Evolutionary conservation across 805 yeast species (phyloP).

Genomic region (Myxozyma monticola): DNA sequence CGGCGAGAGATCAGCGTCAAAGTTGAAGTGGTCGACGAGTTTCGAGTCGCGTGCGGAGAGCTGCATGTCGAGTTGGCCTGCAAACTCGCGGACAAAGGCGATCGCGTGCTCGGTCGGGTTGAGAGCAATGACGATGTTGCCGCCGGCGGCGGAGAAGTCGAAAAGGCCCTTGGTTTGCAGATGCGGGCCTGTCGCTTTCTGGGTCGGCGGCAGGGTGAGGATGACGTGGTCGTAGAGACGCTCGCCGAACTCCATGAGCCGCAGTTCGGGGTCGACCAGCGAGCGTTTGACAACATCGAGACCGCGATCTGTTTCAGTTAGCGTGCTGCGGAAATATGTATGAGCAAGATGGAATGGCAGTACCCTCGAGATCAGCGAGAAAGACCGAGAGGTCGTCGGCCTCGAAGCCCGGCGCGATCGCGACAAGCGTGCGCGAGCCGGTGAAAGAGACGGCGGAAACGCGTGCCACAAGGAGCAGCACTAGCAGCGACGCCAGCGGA

Average conservation of each 20-base stretch:
- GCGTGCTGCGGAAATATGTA: slow-evolving; percentile 1
- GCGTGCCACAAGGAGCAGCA: not conserved
- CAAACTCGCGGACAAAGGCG: slow-evolving; percentile 63
- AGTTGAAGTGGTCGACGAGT: slow-evolving; percentile 64
- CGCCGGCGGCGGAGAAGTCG: slow-evolving; percentile 64
- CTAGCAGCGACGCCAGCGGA: not conserved
- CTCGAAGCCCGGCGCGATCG: slow-evolving; percentile 38
- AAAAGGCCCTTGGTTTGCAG: slow-evolving; percentile 54
- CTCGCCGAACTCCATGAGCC: slow-evolving; percentile 46
- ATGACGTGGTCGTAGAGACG: slow-evolving; percentile 57
- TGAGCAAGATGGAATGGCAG: not conserved
- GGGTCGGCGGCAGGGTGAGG: slow-evolving; percentile 55
- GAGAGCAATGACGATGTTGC: slow-evolving; percentile 57
- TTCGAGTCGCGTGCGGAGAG: slow-evolving; percentile 75
- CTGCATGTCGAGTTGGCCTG: slow-evolving; percentile 77
- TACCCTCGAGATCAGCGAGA: slow-evolving; percentile 35
- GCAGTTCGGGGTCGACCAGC: slow-evolving; percentile 37
- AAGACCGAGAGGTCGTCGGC: slow-evolving; percentile 36
- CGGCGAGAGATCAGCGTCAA: slow-evolving; percentile 32
- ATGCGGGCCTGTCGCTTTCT: slow-evolving; percentile 37
- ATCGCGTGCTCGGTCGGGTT: slow-evolving; percentile 51
- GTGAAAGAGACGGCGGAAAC: slow-evolving; percentile 18
- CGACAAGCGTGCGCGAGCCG: slow-evolving; percentile 38
- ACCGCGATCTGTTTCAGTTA: slow-evolving; percentile 39
- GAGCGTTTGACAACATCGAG: slow-evolving; percentile 39